phyloP scores from a whole-genome alignment of 345 rosid genomes.

The Odontarrhena argentea region DNA sequence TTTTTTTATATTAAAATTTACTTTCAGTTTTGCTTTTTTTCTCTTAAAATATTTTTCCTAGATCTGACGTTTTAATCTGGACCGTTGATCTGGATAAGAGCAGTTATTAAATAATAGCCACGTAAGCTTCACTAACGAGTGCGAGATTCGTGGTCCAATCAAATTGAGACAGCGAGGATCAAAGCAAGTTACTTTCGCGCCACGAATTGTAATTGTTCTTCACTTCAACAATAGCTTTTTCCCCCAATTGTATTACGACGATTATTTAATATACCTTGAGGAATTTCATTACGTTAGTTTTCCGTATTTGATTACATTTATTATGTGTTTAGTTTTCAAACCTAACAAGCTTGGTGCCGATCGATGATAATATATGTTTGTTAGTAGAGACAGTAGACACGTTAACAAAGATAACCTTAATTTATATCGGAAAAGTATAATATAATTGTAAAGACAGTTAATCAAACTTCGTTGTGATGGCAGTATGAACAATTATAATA shows the following conservation, averaged over 20 bases:
- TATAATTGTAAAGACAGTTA: conserved; percentile 7
- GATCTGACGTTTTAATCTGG: conserved; percentile 24
- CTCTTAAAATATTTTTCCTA: too few relatives aligned
- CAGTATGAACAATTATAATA: conserved; percentile 17
- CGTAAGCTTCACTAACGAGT: conserved; percentile 27
- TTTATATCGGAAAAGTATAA: conserved; percentile 7
- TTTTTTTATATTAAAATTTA: background rate
- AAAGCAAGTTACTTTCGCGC: conserved; percentile 44
- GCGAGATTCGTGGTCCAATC: conserved; percentile 49
- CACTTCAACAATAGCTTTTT: conserved; percentile 8
- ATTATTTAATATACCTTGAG: background rate
- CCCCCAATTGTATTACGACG: background rate
- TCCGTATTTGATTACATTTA: conserved; percentile 3
- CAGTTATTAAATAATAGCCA: conserved; percentile 21
- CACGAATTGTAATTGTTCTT: conserved; percentile 46
- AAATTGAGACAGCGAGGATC: conserved; percentile 22
- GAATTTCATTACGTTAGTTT: conserved; percentile 36
- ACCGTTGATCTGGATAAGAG: conserved; percentile 39
- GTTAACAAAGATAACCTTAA: conserved; percentile 25
- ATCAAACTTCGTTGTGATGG: conserved; percentile 30
- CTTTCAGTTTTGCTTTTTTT: background rate
- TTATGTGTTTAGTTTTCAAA: conserved; percentile 26
- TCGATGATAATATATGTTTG: background rate
- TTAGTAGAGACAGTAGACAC: conserved; percentile 21
- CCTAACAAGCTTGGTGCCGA: conserved; percentile 29